Base-by-base conservation (phyloP, 306 rosid species). In the Astragalus glycyphyllos region DNA sequence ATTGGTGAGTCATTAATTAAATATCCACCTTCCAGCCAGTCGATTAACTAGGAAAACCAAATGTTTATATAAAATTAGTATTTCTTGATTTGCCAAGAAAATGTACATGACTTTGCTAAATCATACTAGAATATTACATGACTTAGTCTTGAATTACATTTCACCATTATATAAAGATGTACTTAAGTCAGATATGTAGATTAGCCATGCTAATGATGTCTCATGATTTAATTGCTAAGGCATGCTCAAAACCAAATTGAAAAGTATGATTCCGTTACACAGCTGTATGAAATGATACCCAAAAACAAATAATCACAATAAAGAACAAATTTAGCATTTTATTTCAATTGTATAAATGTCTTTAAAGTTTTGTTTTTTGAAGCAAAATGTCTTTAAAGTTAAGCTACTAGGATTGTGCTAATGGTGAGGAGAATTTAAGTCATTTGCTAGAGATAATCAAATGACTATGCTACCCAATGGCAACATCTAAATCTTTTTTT, bases 11-110 rank as follows among this genome's bases (percentile, higher is more conserved):
- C 97, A 69, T 67, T 76, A 5, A 65, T 79, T 50, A 79, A 81
- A 81, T 94, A 94, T 66, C 97, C 99, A 68, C 99, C 96, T 87
- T 94, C 96, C 8, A 87, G 74, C 99, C 99, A 94, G 82, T 91
- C 85, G 58, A 94, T 77, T 74, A 94, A 76, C 99, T 94, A 84
- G 51, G 74, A 34, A 74, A 56, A 75, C 45, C 15, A 79, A 51
- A 66, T 12, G 65, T 72, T 61, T 20, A 57, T 67, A 68, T 46
- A 13, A 73, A 63, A 37, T 20, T 51, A 44, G 67, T 29, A 12
- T 32, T 59, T 23, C 13, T 16, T 11, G 45, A 55, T 40, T 40
- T 46, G 7, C 12, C 47, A 47, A 47, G 4, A 65, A 4, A 72
- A 17, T 14, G 54, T 46, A 17, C 16, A n/a, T 13, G 17, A 12